Percentiles rank a stretch among this genome's conserved stretches.
These are phyloP conservation scores for Paracamarosporium sp. DNA, from an alignment of 2,329 filamentous ascomycete genomes.

Conservation along the genomic window DNA sequence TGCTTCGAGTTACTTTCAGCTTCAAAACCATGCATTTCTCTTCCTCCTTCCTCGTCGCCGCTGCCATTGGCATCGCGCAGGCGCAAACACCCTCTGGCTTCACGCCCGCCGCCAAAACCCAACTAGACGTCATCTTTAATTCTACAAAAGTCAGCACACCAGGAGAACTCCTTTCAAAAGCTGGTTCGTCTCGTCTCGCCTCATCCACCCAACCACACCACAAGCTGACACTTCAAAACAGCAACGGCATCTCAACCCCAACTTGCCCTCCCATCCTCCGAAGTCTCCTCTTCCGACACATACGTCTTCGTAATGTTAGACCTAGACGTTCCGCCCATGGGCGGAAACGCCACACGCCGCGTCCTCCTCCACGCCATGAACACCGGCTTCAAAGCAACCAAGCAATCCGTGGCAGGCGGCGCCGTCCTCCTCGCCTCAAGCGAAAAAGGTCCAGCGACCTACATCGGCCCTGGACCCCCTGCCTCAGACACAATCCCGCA, in stretches of 20 bases:
- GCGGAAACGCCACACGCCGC: conserved; percentile 32
- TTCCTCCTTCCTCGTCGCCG: conserved; percentile 29
- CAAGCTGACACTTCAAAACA: conserved; percentile 19
- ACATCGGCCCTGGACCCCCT: conserved; percentile 41
- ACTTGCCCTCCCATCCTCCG: conserved; percentile 29
- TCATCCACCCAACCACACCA: background rate
- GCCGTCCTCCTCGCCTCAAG: conserved; percentile 33
- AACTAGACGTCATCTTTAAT: conserved; percentile 42
- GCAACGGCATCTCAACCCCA: conserved; percentile 35
- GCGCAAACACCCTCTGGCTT: conserved; percentile 43
- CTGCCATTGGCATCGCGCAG: conserved; percentile 31
- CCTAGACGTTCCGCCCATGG: conserved; percentile 38
- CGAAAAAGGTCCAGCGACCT: conserved; percentile 37
- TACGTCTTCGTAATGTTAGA: conserved; percentile 47
- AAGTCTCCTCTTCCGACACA: conserved; percentile 22
- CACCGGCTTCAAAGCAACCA: conserved; percentile 41
- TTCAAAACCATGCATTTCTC: conserved; percentile 29
- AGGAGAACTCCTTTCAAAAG: conserved; percentile 36
- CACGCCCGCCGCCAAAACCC: conserved; percentile 30
- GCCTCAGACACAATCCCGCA: conserved; percentile 40
- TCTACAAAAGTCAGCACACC: conserved; percentile 35
- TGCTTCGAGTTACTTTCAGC: background rate
- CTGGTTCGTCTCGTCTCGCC: conserved; percentile 21
- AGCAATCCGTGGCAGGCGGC: conserved; percentile 28
- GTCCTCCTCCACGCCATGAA: conserved; percentile 42